phyloP scores from a whole-genome alignment of 805 yeast genomes.

The Starmerella roubikii region DNA sequence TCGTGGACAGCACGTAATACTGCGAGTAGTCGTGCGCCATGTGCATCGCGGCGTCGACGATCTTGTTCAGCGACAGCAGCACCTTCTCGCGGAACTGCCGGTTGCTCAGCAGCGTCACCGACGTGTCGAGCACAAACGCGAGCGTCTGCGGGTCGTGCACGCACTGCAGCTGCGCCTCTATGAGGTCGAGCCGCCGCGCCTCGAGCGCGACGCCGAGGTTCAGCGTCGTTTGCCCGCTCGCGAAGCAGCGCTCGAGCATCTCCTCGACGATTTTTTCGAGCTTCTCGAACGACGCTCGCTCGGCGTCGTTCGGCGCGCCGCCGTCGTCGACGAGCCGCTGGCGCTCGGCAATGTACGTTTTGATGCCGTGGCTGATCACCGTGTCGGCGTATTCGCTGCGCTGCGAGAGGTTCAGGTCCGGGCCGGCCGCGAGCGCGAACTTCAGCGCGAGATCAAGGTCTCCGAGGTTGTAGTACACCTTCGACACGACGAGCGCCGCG shows the following conservation, averaged over 20 bases:
- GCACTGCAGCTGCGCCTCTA: slow-evolving; percentile 39
- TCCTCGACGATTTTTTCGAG: slow-evolving; percentile 62
- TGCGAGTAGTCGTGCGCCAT: slow-evolving; percentile 35
- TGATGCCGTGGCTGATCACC: slow-evolving; percentile 84
- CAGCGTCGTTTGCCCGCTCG: slow-evolving; percentile 54
- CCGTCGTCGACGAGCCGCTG: slow-evolving; percentile 34
- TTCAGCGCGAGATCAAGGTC: slow-evolving; percentile 84
- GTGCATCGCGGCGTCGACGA: slow-evolving; percentile 33
- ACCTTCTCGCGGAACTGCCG: slow-evolving; percentile 53
- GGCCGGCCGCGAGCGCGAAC: slow-evolving; percentile 75
- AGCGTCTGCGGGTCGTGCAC: slow-evolving; percentile 24
- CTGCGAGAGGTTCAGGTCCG: slow-evolving; percentile 60
- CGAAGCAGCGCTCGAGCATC: slow-evolving; percentile 72
- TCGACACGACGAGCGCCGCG: slow-evolving; percentile 87
- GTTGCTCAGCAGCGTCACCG: slow-evolving; percentile 52
- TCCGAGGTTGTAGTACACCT: slow-evolving; percentile 81
- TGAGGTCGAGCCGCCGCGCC: slow-evolving; percentile 71
- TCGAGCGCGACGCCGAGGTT: slow-evolving; percentile 88
- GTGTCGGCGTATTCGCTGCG: slow-evolving; percentile 83
- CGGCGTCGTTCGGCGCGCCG: not conserved
- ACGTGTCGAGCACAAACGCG: slow-evolving; percentile 55
- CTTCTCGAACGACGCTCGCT: slow-evolving; percentile 20
- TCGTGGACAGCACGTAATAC: slow-evolving; percentile 73
- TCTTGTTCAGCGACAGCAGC: slow-evolving; percentile 46
- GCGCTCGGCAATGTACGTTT: slow-evolving; percentile 57